Evolutionary conservation across 192 early-diverging fungal species (phyloP), one percentile per base, ranked within the genome.

Genomic region (Coemansia sp.): DNA sequence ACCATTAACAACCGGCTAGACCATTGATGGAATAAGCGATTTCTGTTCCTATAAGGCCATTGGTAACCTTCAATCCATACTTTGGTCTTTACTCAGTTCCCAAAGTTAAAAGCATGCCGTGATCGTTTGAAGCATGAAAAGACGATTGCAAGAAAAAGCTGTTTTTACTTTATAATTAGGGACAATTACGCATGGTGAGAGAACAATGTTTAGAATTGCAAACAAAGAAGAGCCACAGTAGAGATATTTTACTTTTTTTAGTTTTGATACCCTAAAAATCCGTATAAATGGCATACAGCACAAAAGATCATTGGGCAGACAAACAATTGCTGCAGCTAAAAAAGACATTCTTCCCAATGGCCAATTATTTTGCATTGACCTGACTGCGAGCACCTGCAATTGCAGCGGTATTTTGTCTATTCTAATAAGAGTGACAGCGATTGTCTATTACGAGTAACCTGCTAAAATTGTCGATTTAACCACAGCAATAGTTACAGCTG

Each of bases 391-490:
- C 4, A 56, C 54, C 7, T 25, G 20, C 7, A 56, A 14, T 16
- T 17, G 1, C 16, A 50, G 48, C 48, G 16, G 17, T 17, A 17
- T 50, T 50, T 14, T 50, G 17, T 50, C 17, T 50, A 50, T 14
- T 16, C 17, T 16, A 56, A 56, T 32, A 11, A 56, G 54, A 56
- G 32, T 25, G 9, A 8, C 54, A 56, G 7, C 25, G 2, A 56
- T 56, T 56, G 20, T 56, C 4, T 56, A 10, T 56, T 50, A 16
- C 20, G 46, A 48, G 54, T 56, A 56, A 56, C 54, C 32, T 5
- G 14, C 1, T 37, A 13, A 5, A 37, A 38, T 56, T 14, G 13
- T 16, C 48, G 16, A 50, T 17, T 50, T 17, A 17, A 17, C 17
- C 48, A 50, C n/a, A 5, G n/a, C 48, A 14, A 50, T 17, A 17